Conservation (phyloP, 23 red algal species). For the Gracilaria caudata region DNA sequence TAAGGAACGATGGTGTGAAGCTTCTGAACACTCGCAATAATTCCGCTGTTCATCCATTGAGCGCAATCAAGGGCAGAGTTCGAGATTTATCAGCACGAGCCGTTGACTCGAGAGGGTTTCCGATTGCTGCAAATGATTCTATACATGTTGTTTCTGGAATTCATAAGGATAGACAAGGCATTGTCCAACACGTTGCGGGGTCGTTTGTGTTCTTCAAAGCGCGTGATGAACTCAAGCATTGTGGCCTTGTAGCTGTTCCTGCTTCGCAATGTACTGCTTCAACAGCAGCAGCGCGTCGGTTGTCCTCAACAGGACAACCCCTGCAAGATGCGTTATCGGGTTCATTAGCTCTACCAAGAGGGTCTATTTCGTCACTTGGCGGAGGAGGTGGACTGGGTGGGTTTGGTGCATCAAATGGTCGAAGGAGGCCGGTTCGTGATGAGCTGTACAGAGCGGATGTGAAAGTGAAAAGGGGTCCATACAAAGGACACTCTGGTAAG, state of each 20-base stretch:
- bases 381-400: conserved; percentile 27
- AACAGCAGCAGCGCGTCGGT: conserved; percentile 55
- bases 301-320: conserved; percentile 49
- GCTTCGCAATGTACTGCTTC: conserved; percentile 41
- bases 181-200: conserved; percentile 79
- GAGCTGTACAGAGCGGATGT: conserved; percentile 67
- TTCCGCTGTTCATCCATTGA: conserved; percentile 55
- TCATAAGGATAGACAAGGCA: conserved; percentile 74
- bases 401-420: conserved; percentile 29
- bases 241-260: conserved; percentile 77
- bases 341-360: conserved; percentile 34
- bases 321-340: conserved; percentile 8
- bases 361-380: conserved; percentile 48
- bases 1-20: conserved; percentile 68
- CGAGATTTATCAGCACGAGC: conserved; percentile 48
- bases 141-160: conserved; percentile 87
- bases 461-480: conserved; percentile 74
- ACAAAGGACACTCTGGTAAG: conserved; percentile 89
- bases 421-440: conserved; percentile 33
- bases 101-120: conserved; percentile 79
- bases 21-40: conserved; percentile 72
- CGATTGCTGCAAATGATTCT: conserved; percentile 74
- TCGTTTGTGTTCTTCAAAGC: conserved; percentile 85
- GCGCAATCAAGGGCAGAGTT: conserved; percentile 74
- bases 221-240: conserved; percentile 84